These are phyloP conservation scores for Ceratobasidium sp. DNA, from an alignment of 1,284 basidiomycete genomes.

Conservation along the genomic window DNA sequence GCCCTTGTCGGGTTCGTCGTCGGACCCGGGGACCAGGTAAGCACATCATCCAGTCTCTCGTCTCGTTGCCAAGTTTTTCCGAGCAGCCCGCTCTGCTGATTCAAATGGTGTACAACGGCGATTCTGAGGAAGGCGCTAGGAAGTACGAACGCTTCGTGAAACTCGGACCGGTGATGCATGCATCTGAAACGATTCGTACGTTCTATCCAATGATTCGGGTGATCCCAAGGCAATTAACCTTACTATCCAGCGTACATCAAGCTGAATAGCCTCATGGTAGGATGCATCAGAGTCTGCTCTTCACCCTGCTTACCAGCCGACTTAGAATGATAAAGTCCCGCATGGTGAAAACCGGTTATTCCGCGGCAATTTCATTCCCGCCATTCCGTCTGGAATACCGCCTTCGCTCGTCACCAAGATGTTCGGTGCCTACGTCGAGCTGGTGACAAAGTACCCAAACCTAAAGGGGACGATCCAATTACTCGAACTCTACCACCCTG, in stretches of 20 bases:
- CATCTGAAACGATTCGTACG: constrained; percentile 33
- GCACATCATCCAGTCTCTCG: neutral
- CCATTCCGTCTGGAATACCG: neutral
- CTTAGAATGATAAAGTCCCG: neutral
- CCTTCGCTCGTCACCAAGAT: neutral
- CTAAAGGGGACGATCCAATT: neutral
- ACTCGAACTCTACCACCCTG: constrained; percentile 12
- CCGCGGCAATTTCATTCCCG: constrained; percentile 28
- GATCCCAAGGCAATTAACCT: neutral
- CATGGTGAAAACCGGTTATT: constrained; percentile 22
- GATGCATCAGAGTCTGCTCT: neutral
- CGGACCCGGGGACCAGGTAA: constrained; percentile 19
- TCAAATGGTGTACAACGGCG: constrained; percentile 41
- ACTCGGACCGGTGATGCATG: constrained; percentile 35
- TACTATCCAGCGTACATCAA: constrained; percentile 5
- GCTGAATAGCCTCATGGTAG: constrained; percentile 18
- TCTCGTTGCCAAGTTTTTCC: neutral
- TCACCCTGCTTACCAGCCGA: too few species aligned
- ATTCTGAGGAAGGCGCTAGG: constrained; percentile 34
- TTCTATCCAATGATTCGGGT: neutral
- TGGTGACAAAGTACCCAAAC: constrained; percentile 8
- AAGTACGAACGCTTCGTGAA: constrained; percentile 45
- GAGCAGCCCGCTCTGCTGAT: constrained; percentile 9
- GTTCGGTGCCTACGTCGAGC: neutral
- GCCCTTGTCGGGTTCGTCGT: neutral